Evolutionary conservation across 495 filamentous ascomycete species (phyloP).

Genomic region (Choiromyces venosus): DNA sequence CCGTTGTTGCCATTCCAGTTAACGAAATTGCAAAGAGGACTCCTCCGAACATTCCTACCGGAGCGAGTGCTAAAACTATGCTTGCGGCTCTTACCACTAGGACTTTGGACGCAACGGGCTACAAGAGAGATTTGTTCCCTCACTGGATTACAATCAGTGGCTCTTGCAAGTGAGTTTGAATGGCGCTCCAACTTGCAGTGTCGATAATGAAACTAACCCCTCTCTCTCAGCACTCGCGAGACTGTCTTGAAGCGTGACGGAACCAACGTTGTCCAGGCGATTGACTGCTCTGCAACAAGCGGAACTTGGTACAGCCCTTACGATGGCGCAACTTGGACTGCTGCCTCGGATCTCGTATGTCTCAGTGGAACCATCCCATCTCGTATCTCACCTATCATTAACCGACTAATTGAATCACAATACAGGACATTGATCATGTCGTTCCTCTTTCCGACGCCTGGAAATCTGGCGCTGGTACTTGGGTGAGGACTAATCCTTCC

Average conservation of each 20-base stretch:
- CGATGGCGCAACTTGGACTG: slow-evolving; percentile 64
- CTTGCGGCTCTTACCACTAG: slow-evolving; percentile 55
- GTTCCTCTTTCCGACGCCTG: slow-evolving; percentile 70
- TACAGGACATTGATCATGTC: slow-evolving; percentile 66
- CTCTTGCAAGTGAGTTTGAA: slow-evolving; percentile 48
- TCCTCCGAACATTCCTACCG: slow-evolving; percentile 57
- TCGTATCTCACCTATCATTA: slow-evolving; percentile 1
- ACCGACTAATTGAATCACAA: background rate
- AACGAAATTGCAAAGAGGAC: slow-evolving; percentile 39
- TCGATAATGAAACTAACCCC: slow-evolving; percentile 26
- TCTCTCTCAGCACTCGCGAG: slow-evolving; percentile 48
- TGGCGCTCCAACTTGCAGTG: background rate
- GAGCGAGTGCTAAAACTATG: slow-evolving; percentile 50
- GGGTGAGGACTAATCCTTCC: slow-evolving; percentile 27
- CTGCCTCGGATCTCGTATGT: slow-evolving; percentile 53
- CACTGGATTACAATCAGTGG: slow-evolving; percentile 62
- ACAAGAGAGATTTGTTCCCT: slow-evolving; percentile 60
- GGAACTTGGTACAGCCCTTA: slow-evolving; percentile 63
- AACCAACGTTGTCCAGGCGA: slow-evolving; percentile 49
- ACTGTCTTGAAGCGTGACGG: slow-evolving; percentile 65
- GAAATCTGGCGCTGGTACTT: slow-evolving; percentile 55
- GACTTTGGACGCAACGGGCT: slow-evolving; percentile 51
- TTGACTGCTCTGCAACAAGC: slow-evolving; percentile 53
- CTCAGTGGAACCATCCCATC: background rate
- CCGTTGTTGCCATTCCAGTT: slow-evolving; percentile 32